Percentiles rank a stretch among this genome's conserved stretches.
Conservation (phyloP, 2,329 filamentous ascomycete genomes). For the Alternaria arborescens region DNA sequence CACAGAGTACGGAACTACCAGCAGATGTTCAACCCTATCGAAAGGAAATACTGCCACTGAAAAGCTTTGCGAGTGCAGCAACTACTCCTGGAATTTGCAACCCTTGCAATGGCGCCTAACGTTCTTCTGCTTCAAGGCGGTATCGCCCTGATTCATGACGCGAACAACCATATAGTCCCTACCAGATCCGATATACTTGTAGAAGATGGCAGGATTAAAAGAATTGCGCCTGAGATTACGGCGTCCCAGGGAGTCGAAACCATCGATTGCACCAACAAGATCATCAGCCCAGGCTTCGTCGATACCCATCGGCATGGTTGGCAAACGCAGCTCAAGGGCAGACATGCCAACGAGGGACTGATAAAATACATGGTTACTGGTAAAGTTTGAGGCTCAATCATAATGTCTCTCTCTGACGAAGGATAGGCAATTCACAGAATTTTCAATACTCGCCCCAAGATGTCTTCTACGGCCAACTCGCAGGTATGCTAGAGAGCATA, state of each 20-base stretch:
- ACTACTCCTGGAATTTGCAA: not conserved
- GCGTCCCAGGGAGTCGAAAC: conserved; percentile 47
- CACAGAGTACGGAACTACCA: not conserved
- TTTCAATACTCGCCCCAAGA: conserved; percentile 39
- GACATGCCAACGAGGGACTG: conserved; percentile 61
- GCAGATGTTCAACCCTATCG: not conserved
- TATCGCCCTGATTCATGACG: conserved; percentile 48
- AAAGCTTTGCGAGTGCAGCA: not conserved
- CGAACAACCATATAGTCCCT: conserved; percentile 43
- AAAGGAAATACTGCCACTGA: not conserved
- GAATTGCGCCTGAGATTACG: conserved; percentile 40
- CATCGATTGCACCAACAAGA: conserved; percentile 61
- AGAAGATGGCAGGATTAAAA: conserved; percentile 45
- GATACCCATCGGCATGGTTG: conserved; percentile 62
- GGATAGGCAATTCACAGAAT: conserved; percentile 50
- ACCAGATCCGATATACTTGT: conserved; percentile 46
- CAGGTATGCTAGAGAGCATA: conserved; percentile 60
- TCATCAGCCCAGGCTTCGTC: conserved; percentile 62
- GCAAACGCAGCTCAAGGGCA: conserved; percentile 65
- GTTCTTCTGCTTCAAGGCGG: conserved; percentile 49
- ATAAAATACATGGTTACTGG: conserved; percentile 55
- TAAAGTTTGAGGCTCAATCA: conserved; percentile 14
- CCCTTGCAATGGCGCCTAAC: not conserved
- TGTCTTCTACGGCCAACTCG: conserved; percentile 41
- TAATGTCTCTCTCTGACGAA: not conserved